Conservation (phyloP, 2,329 filamentous ascomycete genomes). For the Coniochaeta hoffmannii region DNA sequence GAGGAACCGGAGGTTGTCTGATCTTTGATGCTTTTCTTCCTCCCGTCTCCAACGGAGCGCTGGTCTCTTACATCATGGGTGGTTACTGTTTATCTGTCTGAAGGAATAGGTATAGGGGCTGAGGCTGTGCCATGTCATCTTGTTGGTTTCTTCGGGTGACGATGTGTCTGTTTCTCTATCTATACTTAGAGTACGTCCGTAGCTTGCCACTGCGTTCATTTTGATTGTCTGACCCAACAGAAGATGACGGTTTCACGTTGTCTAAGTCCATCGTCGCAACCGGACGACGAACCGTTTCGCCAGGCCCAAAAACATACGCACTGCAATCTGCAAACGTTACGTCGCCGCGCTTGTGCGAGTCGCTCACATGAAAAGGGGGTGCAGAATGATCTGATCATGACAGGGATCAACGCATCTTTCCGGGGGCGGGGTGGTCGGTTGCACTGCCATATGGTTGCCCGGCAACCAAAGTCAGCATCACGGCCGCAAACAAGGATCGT, state of each 20-base stretch:
- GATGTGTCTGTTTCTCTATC: not conserved
- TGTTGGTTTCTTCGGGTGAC: not conserved
- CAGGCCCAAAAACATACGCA: not conserved
- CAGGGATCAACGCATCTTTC: not conserved
- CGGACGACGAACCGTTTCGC: not conserved
- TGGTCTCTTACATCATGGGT: too few species aligned
- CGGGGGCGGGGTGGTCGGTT: not conserved
- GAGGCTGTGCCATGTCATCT: not conserved
- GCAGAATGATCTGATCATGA: not conserved
- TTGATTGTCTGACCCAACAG: not conserved
- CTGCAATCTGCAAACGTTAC: not conserved
- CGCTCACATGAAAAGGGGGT: not conserved
- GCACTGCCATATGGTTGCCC: not conserved
- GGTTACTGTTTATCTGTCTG: too few species aligned
- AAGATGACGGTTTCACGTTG: not conserved
- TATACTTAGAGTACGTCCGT: not conserved
- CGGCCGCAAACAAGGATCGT: not conserved
- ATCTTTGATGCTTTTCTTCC: not conserved
- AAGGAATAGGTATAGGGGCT: not conserved
- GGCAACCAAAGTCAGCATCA: not conserved
- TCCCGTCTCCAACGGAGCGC: too few species aligned
- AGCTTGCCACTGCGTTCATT: not conserved
- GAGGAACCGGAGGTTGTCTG: not conserved
- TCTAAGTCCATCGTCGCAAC: not conserved
- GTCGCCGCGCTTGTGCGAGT: not conserved